Evolutionary conservation across 768 basidiomycete species (phyloP).

Genomic region (Kwoniella sp.): DNA sequence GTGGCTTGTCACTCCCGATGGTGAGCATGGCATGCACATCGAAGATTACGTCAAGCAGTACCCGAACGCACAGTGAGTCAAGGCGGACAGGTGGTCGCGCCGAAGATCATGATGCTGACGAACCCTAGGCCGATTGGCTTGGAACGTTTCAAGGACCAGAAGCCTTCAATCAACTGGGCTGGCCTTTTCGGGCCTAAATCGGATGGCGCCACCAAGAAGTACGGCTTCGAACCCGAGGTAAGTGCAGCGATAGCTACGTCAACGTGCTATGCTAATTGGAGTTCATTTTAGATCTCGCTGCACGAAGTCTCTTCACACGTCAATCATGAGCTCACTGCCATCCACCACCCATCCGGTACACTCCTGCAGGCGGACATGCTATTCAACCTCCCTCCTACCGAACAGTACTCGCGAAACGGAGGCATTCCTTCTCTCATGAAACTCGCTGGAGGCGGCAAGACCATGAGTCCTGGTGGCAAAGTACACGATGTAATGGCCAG

Average conservation of each 20-base stretch:
- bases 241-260: conserved; percentile 4
- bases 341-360: conserved; percentile 66
- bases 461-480: conserved; percentile 37
- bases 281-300: conserved; percentile 28
- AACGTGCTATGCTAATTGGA: background rate
- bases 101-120: background rate
- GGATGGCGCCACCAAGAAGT: conserved; percentile 62
- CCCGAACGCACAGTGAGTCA: conserved; percentile 52
- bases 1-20: conserved; percentile 51
- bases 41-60: conserved; percentile 59
- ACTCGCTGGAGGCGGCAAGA: conserved; percentile 15
- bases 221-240: conserved; percentile 67
- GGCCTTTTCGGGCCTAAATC: conserved; percentile 58
- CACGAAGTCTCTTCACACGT: conserved; percentile 59
- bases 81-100: background rate
- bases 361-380: conserved; percentile 77
- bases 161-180: conserved; percentile 51
- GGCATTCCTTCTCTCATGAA: conserved; percentile 29
- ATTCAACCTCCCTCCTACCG: conserved; percentile 72
- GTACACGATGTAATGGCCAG: conserved; percentile 41
- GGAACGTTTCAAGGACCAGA: conserved; percentile 55
- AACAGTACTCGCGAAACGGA: conserved; percentile 57
- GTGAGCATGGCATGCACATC: conserved; percentile 50
- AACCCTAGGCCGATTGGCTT: conserved; percentile 59
- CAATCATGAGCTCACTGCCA: conserved; percentile 80